Evolutionary conservation across 305 asterid genomes (phyloP).

Genomic region (Solanum hybrid): DNA sequence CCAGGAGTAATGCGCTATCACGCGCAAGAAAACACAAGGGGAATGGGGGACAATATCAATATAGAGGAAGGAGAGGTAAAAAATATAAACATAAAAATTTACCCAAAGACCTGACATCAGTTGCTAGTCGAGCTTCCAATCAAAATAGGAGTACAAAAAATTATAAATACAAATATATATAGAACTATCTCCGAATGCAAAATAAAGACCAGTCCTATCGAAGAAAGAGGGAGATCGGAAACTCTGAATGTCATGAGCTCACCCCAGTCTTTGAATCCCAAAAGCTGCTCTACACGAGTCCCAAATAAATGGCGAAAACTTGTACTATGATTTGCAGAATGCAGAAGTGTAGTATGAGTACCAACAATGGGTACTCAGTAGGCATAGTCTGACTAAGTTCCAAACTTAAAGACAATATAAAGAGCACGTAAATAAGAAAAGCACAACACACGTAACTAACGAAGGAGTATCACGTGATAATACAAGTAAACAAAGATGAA

Average conservation of each 20-base stretch:
- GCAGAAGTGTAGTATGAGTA: background rate
- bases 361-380: background rate
- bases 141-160: no score
- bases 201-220: background rate
- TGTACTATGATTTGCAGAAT: background rate
- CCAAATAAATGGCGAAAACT: background rate
- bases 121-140: background rate
- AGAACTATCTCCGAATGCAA: background rate
- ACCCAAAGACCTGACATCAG: background rate
- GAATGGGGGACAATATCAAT: background rate
- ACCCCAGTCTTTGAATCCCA: no score
- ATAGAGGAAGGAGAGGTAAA: background rate
- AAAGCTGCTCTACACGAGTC: background rate
- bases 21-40: background rate
- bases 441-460: background rate
- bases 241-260: no score
- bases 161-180: background rate
- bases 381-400: background rate
- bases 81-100: background rate
- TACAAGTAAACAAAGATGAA: background rate
- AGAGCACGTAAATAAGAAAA: background rate
- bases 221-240: background rate
- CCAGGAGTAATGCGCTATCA: background rate
- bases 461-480: background rate
- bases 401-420: background rate